A percentile compares a stretch with the other conserved stretches of the same genome.
phyloP scores from a whole-genome alignment of 139 green algal genomes.

The Pedinophyceae sp. region DNA sequence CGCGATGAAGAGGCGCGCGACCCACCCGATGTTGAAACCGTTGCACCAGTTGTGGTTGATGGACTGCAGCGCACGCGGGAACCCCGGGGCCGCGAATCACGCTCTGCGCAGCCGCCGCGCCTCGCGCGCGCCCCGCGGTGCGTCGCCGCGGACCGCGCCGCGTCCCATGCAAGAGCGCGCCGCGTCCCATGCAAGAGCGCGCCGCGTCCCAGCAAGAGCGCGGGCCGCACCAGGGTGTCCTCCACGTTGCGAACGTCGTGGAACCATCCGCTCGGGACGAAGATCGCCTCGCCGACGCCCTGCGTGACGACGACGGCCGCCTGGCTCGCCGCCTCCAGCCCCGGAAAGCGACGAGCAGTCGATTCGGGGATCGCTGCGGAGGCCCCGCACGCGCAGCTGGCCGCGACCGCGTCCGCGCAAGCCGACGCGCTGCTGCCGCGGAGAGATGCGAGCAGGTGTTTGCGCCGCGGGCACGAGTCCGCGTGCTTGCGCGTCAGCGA shows the following conservation, averaged over 20 bases:
- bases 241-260: constrained; percentile 72
- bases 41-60: constrained; percentile 77
- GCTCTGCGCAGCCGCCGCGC: too few relatives aligned
- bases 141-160: too few relatives aligned
- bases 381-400: neutral
- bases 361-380: neutral
- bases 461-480: neutral
- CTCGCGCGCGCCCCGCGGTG: too few relatives aligned
- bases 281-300: constrained; percentile 57
- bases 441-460: neutral
- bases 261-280: constrained; percentile 81
- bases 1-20: constrained; percentile 24
- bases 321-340: constrained; percentile 12
- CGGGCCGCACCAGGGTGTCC: constrained; percentile 40
- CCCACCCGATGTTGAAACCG: constrained; percentile 38
- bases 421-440: neutral
- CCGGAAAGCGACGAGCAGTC: constrained; percentile 17
- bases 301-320: constrained; percentile 33
- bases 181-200: too few relatives aligned
- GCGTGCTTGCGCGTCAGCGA: constrained; percentile 6
- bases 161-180: too few relatives aligned
- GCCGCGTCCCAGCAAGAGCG: too few relatives aligned
- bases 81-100: too few relatives aligned
- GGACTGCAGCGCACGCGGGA: too few relatives aligned
- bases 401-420: neutral